phyloP scores from a whole-genome alignment of 176 grass and related monocot species.

The Musa beccarii region DNA sequence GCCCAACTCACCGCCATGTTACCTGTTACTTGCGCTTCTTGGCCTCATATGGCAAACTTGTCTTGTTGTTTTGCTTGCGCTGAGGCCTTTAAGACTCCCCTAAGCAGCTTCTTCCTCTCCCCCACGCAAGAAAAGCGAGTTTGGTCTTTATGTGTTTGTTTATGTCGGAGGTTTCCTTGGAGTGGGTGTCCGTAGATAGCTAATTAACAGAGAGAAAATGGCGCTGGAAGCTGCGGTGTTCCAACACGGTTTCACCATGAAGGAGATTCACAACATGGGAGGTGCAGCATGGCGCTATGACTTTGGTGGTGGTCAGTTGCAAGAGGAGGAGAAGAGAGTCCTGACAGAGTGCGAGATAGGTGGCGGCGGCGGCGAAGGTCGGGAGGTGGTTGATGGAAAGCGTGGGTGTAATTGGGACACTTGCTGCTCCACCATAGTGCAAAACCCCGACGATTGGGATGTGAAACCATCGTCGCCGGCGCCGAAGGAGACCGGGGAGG shows the following conservation, averaged over 20 bases:
- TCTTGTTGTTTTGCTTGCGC: background rate
- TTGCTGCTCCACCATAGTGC: conserved; percentile 26
- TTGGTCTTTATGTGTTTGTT: background rate
- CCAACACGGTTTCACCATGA: conserved; percentile 26
- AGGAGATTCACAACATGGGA: conserved; percentile 25
- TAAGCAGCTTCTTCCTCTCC: background rate
- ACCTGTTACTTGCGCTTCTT: conserved; percentile 2
- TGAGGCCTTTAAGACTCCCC: background rate
- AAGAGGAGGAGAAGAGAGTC: background rate
- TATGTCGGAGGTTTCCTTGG: background rate
- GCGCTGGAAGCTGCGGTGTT: conserved; percentile 66
- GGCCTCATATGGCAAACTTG: background rate
- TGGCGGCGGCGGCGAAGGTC: background rate
- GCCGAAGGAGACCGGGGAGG: background rate
- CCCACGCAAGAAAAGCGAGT: background rate
- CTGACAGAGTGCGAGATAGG: background rate
- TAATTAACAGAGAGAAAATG: conserved; percentile 22
- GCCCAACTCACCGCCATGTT: conserved; percentile 4
- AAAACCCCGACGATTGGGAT: conserved; percentile 8
- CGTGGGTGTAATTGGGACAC: background rate
- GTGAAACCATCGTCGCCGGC: background rate
- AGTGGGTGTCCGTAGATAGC: background rate
- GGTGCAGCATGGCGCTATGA: conserved; percentile 25
- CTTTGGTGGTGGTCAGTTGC: background rate
- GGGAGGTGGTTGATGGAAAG: background rate